These are phyloP conservation scores for Fragilaria crotonensis DNA, from an alignment of 108 stramenopile genomes.

Conservation along the genomic window DNA sequence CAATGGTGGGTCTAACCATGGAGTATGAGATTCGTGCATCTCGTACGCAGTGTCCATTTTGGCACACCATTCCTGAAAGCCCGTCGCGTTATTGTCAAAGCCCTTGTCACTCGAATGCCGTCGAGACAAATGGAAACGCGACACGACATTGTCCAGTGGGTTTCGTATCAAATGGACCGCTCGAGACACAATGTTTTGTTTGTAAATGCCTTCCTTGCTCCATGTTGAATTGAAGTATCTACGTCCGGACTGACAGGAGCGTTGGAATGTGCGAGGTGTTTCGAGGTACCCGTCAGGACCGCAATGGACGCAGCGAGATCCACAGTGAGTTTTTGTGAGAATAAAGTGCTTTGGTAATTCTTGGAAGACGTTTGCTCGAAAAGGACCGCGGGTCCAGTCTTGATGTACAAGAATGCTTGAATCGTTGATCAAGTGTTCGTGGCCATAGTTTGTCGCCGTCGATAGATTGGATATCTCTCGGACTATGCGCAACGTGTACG, in stretches of 20 bases:
- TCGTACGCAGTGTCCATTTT: constrained; percentile 27
- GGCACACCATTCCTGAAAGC: constrained; percentile 52
- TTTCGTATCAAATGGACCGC: constrained; percentile 60
- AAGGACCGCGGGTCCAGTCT: constrained; percentile 31
- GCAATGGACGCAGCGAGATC: constrained; percentile 37
- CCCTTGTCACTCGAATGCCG: background rate
- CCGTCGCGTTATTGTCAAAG: constrained; percentile 25
- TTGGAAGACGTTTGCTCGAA: constrained; percentile 11
- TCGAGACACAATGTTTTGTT: constrained; percentile 8
- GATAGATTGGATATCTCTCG: constrained; percentile 30
- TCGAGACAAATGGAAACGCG: constrained; percentile 39
- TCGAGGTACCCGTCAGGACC: constrained; percentile 36
- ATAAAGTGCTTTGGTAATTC: constrained; percentile 23
- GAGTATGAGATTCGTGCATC: constrained; percentile 8
- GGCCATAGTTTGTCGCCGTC: constrained; percentile 65
- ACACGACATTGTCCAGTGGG: constrained; percentile 66
- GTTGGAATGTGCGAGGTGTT: constrained; percentile 29
- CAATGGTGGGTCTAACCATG: constrained; percentile 13
- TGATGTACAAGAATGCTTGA: background rate
- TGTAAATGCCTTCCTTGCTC: constrained; percentile 1
- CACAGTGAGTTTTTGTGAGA: constrained; percentile 77
- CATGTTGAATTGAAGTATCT: constrained; percentile 4
- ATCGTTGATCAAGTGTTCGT: constrained; percentile 15
- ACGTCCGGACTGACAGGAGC: constrained; percentile 14
- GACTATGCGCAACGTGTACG: constrained; percentile 52